Evolutionary conservation across 1,284 basidiomycete genomes (phyloP), one percentile per base, ranked within the genome.

Genomic region (Takashimella tepidaria): DNA sequence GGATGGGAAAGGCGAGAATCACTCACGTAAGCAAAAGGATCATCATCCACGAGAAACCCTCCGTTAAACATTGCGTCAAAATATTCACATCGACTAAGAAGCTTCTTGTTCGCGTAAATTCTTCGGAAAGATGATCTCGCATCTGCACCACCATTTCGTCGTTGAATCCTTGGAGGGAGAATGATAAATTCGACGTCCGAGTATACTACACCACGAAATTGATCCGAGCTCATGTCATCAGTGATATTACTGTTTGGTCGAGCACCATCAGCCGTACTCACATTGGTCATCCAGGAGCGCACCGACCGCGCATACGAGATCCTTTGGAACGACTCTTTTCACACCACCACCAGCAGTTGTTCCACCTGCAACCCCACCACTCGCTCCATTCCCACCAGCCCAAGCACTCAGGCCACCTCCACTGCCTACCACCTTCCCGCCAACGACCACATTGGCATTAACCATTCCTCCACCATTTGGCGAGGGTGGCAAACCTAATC

Each of bases 151-250:
- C 8, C 31, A 37, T 8, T 37, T 16, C 31, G 41, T 26, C 22
- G 22, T 20, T 26, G 22, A 27, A 27, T 47, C 16, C 43, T 56
- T 4, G 57, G 54, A 5, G 55, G 41, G 0, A 86, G 85, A 20
- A 90, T 74, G 21, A 89, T 75, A 61, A 91, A 91, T 69, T 87
- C 85, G 25, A 90, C 81, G 66, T 91, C 88, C 4, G 86, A 89
- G 66, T 91, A 91, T 12, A 83, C 72, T 42, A 85, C n/a, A n/a
- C n/a, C n/a, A n/a, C n/a, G n/a, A n/a, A n/a, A n/a, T n/a, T n/a
- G n/a, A n/a, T n/a, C n/a, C n/a, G n/a, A n/a, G n/a, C n/a, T n/a
- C n/a, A n/a, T n/a, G n/a, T n/a, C n/a, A n/a, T n/a, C n/a, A n/a
- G n/a, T n/a, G n/a, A n/a, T n/a, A n/a, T n/a, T n/a, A n/a, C n/a